phyloP scores from a whole-genome alignment of 805 yeast species.

The Schizosaccharomyces cryophilus region DNA sequence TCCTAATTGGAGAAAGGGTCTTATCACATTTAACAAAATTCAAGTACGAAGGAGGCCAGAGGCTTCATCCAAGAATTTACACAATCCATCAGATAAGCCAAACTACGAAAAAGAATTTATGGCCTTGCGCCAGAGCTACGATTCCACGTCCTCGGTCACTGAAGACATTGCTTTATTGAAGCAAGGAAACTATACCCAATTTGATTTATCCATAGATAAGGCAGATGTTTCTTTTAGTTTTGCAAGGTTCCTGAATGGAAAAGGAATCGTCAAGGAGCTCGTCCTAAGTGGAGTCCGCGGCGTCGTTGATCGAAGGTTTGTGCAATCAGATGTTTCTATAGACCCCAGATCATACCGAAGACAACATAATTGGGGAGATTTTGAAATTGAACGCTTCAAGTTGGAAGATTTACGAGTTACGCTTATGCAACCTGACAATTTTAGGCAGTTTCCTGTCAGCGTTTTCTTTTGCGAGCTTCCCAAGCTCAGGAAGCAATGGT shows the following conservation, averaged over 20 bases:
- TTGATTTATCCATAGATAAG: slow-evolving; percentile 70
- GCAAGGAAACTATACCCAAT: slow-evolving; percentile 47
- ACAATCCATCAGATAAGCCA: neutral
- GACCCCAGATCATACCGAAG: slow-evolving; percentile 64
- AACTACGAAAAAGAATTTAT: slow-evolving; percentile 3
- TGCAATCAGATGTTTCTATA: slow-evolving; percentile 49
- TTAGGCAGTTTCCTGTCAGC: slow-evolving; percentile 67
- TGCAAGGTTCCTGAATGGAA: slow-evolving; percentile 70
- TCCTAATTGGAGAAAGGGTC: slow-evolving; percentile 80
- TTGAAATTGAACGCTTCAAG: slow-evolving; percentile 61
- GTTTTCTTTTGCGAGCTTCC: slow-evolving; percentile 70
- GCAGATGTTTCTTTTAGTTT: slow-evolving; percentile 60
- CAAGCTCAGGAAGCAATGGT: slow-evolving; percentile 71
- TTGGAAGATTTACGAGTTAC: slow-evolving; percentile 72
- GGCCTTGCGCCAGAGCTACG: slow-evolving; percentile 27
- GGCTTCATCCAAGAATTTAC: neutral
- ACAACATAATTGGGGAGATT: slow-evolving; percentile 61
- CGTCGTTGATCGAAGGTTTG: slow-evolving; percentile 73
- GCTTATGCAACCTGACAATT: slow-evolving; percentile 52
- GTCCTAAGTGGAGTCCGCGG: slow-evolving; percentile 75
- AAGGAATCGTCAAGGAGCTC: slow-evolving; percentile 60
- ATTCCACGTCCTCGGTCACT: slow-evolving; percentile 12
- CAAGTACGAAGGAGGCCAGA: slow-evolving; percentile 69
- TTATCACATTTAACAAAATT: slow-evolving; percentile 60
- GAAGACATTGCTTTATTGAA: neutral